These are phyloP conservation scores for Kitagawia praeruptora DNA, from an alignment of 129 eudicot genomes.

Conservation along the genomic window DNA sequence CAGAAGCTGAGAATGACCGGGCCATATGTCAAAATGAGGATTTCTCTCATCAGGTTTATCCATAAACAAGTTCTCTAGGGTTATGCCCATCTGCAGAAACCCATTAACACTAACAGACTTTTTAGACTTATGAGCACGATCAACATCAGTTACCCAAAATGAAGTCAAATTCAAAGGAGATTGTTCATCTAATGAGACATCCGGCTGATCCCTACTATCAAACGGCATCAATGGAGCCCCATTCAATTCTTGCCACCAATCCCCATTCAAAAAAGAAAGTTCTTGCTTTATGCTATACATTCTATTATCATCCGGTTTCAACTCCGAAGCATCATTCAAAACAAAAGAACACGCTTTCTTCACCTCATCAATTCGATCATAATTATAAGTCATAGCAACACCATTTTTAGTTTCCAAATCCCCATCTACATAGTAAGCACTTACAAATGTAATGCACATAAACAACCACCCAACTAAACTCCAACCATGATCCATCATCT, in stretches of 20 bases:
- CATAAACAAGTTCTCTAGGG: constrained; percentile 35
- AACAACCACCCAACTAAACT: constrained; percentile 26
- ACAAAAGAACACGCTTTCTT: constrained; percentile 49
- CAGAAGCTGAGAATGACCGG: constrained; percentile 49
- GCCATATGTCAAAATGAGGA: constrained; percentile 54
- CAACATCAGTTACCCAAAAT: constrained; percentile 72
- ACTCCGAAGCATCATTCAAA: constrained; percentile 35
- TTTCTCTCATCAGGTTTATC: constrained; percentile 37
- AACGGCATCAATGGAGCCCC: constrained; percentile 78
- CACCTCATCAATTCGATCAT: constrained; percentile 61
- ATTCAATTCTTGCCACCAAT: constrained; percentile 71
- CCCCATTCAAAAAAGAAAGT: constrained; percentile 70
- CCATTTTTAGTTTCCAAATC: constrained; percentile 24
- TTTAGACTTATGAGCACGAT: constrained; percentile 45
- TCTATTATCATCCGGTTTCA: constrained; percentile 40
- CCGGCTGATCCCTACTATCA: constrained; percentile 32
- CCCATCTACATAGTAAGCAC: constrained; percentile 22
- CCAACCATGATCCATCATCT: constrained; percentile 12
- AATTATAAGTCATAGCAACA: constrained; percentile 32
- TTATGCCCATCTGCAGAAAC: constrained; percentile 46
- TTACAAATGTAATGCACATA: constrained; percentile 19
- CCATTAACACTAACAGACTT: constrained; percentile 52
- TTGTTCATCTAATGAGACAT: constrained; percentile 15
- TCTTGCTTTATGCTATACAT: constrained; percentile 38
- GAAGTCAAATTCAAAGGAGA: constrained; percentile 54